phyloP scores from a whole-genome alignment of 345 rosid species.

The Eucalyptus cloeziana region DNA sequence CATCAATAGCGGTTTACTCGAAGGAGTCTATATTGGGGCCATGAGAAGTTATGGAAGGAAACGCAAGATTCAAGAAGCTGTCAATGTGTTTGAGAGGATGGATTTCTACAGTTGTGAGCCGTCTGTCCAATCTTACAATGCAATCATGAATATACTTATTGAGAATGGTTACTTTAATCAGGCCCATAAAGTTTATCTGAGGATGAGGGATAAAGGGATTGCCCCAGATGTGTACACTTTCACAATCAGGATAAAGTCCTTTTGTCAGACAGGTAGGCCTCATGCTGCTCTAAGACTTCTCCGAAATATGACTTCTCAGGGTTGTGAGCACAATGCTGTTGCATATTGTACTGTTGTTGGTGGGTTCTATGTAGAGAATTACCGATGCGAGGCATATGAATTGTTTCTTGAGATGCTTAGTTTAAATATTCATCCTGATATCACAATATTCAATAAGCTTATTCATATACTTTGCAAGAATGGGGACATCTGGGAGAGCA shows the following conservation, averaged over 20 bases:
- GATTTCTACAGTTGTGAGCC: constrained; percentile 72
- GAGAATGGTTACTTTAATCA: constrained; percentile 56
- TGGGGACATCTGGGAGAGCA: constrained; percentile 63
- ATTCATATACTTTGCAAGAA: constrained; percentile 70
- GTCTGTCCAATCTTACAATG: constrained; percentile 55
- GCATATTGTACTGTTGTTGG: constrained; percentile 67
- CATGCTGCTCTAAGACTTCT: constrained; percentile 80
- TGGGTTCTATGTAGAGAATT: constrained; percentile 60
- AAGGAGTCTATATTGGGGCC: constrained; percentile 62
- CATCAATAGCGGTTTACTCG: constrained; percentile 40
- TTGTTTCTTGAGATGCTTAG: constrained; percentile 75
- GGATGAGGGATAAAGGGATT: constrained; percentile 62
- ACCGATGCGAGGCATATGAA: constrained; percentile 40
- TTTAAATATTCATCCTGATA: constrained; percentile 34
- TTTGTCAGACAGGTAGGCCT: constrained; percentile 71
- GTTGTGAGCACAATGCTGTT: constrained; percentile 61
- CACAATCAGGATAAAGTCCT: constrained; percentile 82
- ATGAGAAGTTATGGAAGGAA: constrained; percentile 70
- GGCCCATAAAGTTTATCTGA: constrained; percentile 79
- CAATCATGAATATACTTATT: constrained; percentile 80
- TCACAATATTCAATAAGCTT: constrained; percentile 68
- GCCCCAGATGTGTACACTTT: constrained; percentile 71
- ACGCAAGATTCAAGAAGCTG: constrained; percentile 77
- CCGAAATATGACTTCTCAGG: constrained; percentile 62
- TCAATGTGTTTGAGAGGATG: constrained; percentile 86